These are phyloP conservation scores for Castanea sativa DNA, from an alignment of 306 rosid species.

Conservation along the genomic window DNA sequence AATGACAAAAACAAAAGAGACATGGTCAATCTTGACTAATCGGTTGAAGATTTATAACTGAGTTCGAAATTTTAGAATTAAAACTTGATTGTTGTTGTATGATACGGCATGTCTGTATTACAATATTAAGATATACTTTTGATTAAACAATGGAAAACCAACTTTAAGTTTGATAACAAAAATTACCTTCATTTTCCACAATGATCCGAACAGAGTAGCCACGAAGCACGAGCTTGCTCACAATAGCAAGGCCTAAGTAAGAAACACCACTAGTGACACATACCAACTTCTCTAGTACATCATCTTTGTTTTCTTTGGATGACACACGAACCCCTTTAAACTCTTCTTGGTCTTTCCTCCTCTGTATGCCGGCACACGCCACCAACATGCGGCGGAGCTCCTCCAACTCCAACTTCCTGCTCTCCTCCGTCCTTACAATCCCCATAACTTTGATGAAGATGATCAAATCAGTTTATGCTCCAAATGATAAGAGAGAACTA, in stretches of 20 bases:
- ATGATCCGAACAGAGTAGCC: constrained; percentile 80
- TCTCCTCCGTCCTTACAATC: constrained; percentile 45
- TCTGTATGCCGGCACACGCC: constrained; percentile 41
- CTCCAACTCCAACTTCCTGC: constrained; percentile 41
- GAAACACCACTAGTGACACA: constrained; percentile 92
- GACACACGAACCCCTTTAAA: constrained; percentile 8
- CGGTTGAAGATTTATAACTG: too few species aligned
- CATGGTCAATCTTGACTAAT: too few species aligned
- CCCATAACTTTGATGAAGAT: constrained; percentile 44
- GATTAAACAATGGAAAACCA: background rate
- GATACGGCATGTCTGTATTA: background rate
- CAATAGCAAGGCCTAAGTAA: constrained; percentile 67
- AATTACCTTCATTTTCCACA: constrained; percentile 52
- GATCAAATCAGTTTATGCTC: background rate
- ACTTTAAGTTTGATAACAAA: background rate
- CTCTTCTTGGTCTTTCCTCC: constrained; percentile 48
- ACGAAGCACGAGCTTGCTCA: constrained; percentile 53
- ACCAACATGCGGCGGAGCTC: constrained; percentile 41
- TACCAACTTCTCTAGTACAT: constrained; percentile 32
- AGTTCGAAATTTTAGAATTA: too few species aligned
- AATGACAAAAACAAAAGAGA: too few species aligned
- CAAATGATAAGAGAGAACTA: background rate
- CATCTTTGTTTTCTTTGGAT: constrained; percentile 13
- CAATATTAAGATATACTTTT: background rate
- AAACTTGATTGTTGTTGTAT: background rate